phyloP scores from a whole-genome alignment of 202 grass and related monocot genomes.

The Schoenoplectus tabernaemontani region DNA sequence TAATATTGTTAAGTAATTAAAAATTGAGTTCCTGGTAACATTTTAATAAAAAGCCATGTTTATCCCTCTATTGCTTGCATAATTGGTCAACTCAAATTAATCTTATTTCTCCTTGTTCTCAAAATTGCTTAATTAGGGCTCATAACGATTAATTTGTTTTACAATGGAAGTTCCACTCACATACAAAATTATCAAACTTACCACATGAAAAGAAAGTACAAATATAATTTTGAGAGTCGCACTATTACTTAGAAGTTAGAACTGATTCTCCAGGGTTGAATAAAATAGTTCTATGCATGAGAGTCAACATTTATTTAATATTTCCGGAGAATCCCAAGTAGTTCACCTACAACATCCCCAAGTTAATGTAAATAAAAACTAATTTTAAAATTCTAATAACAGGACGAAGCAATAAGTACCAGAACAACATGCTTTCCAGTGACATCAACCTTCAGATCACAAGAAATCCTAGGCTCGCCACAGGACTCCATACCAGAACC shows the following conservation, averaged over 20 bases:
- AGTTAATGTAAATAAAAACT: background rate
- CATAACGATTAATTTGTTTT: background rate
- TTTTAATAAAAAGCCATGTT: background rate
- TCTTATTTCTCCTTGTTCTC: background rate
- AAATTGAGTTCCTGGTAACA: background rate
- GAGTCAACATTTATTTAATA: background rate
- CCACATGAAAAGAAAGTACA: background rate
- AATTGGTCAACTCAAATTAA: background rate
- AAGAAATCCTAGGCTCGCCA: conserved; percentile 49
- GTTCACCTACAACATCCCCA: background rate
- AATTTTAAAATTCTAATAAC: background rate
- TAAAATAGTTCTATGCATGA: background rate
- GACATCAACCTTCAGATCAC: conserved; percentile 82
- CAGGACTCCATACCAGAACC: conserved; percentile 66
- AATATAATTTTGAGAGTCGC: background rate
- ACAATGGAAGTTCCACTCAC: background rate
- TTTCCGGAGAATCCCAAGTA: background rate
- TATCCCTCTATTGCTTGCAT: background rate
- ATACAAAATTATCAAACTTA: background rate
- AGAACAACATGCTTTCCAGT: conserved; percentile 74
- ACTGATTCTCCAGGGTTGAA: background rate
- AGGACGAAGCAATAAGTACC: conserved; percentile 26
- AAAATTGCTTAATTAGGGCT: background rate
- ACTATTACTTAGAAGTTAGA: background rate
- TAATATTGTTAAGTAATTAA: background rate